A percentile compares a stretch with the other conserved stretches of the same genome.
These are phyloP conservation scores for Fraxinus anomala DNA, from an alignment of 257 asterid species.

Conservation along the genomic window DNA sequence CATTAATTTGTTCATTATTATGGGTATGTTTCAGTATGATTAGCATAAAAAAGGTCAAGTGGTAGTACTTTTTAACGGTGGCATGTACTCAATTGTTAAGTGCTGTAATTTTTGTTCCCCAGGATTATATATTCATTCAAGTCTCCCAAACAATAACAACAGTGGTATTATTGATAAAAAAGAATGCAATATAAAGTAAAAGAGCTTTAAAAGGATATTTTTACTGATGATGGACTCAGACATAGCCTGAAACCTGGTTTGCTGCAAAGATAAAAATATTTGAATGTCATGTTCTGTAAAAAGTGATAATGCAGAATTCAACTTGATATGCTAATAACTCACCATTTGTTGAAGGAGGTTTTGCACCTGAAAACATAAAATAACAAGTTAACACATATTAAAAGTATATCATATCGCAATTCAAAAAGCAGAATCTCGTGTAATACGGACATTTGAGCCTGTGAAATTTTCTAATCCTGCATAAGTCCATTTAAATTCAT, in stretches of 20 bases:
- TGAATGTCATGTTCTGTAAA: slow-evolving; percentile 1
- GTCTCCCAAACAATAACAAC: neutral
- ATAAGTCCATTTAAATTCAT: neutral
- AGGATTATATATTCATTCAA: neutral
- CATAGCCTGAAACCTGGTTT: slow-evolving; percentile 88
- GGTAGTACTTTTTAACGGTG: neutral
- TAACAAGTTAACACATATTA: slow-evolving; percentile 25
- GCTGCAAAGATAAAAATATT: slow-evolving; percentile 53
- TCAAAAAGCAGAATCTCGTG: neutral
- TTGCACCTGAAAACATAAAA: slow-evolving; percentile 60
- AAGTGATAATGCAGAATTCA: neutral
- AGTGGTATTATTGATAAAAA: neutral
- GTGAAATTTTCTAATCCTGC: neutral
- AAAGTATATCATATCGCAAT: neutral
- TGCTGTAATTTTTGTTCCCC: neutral
- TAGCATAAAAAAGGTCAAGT: slow-evolving; percentile 12
- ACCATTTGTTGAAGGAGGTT: slow-evolving; percentile 89
- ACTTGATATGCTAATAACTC: slow-evolving; percentile 27
- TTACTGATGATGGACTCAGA: slow-evolving; percentile 83
- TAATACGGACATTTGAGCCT: neutral
- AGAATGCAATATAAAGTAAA: slow-evolving; percentile 12
- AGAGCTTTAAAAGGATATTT: slow-evolving; percentile 67
- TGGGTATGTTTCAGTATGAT: neutral
- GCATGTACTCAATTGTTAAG: neutral
- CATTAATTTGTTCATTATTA: neutral